A percentile compares a stretch with the other conserved stretches of the same genome.
Evolutionary conservation across 2,329 filamentous ascomycete genomes (phyloP).

Genomic region (Colletotrichum truncatum): DNA sequence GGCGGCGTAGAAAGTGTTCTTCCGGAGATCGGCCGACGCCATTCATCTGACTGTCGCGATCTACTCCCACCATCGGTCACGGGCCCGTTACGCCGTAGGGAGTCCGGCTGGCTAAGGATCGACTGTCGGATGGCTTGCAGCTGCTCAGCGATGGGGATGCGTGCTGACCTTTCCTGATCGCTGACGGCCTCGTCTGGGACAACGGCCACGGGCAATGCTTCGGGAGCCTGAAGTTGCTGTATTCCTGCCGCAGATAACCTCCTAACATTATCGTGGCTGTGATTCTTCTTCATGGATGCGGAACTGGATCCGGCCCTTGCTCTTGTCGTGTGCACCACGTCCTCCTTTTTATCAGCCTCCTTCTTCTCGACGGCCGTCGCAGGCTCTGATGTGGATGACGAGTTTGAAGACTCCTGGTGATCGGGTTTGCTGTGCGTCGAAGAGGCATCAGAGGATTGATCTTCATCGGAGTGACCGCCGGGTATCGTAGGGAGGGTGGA

Average conservation of each 20-base stretch:
- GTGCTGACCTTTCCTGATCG: constrained; percentile 47
- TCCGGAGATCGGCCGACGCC: constrained; percentile 44
- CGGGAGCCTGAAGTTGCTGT: constrained; percentile 64
- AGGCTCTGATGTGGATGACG: constrained; percentile 23
- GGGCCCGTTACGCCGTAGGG: constrained; percentile 36
- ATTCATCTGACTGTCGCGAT: constrained; percentile 38
- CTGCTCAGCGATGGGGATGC: constrained; percentile 44
- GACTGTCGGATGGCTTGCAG: constrained; percentile 39
- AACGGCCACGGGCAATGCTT: constrained; percentile 65
- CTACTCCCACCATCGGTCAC: constrained; percentile 35
- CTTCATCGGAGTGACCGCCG: constrained; percentile 29
- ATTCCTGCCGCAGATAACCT: constrained; percentile 68
- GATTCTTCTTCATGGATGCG: constrained; percentile 34
- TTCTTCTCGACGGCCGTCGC: constrained; percentile 8
- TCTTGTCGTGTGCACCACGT: background rate
- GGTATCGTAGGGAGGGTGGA: constrained; percentile 27
- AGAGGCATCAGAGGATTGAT: constrained; percentile 28
- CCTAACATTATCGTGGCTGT: constrained; percentile 55
- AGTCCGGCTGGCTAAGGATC: constrained; percentile 39
- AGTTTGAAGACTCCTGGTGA: constrained; percentile 4
- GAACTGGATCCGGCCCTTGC: constrained; percentile 21
- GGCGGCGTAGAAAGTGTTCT: constrained; percentile 64
- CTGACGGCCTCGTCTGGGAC: constrained; percentile 48
- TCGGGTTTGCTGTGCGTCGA: constrained; percentile 24
- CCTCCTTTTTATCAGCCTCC: background rate